Conservation (phyloP, 208 protist species). For the Trypanosoma brucei region DNA sequence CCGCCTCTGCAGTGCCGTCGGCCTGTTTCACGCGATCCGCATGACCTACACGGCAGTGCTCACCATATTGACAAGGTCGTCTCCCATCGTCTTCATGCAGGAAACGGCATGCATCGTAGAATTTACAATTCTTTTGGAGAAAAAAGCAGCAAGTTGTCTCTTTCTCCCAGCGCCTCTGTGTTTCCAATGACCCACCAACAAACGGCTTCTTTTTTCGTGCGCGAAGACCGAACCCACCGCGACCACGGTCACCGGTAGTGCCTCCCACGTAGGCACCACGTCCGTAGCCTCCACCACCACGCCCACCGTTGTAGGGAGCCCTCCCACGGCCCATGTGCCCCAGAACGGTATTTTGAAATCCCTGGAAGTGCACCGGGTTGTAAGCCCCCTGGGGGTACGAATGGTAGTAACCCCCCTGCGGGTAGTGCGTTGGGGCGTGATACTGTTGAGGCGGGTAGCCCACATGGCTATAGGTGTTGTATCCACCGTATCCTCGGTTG, state of each 20-base stretch:
- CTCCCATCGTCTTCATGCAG: constrained; percentile 60
- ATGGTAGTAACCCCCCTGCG: constrained; percentile 21
- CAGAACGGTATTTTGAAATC: constrained; percentile 16
- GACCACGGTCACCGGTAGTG: constrained; percentile 38
- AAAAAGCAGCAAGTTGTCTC: constrained; percentile 82
- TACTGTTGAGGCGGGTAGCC: constrained; percentile 23
- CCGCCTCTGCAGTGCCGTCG: constrained; percentile 14
- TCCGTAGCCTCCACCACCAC: constrained; percentile 23
- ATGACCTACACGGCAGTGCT: constrained; percentile 46
- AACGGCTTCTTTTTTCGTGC: constrained; percentile 62
- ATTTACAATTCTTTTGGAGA: constrained; percentile 77
- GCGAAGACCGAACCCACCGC: constrained; percentile 37
- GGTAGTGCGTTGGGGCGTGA: constrained; percentile 13
- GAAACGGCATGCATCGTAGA: constrained; percentile 73
- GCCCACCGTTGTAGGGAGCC: constrained; percentile 18
- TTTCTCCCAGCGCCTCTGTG: constrained; percentile 66
- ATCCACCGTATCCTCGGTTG: constrained; percentile 25
- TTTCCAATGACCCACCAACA: constrained; percentile 77
- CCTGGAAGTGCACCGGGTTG: constrained; percentile 19
- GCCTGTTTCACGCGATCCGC: constrained; percentile 19
- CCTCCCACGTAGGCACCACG: constrained; percentile 25
- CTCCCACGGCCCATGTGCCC: constrained; percentile 17
- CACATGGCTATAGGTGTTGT: constrained; percentile 28
- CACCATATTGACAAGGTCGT: constrained; percentile 64
- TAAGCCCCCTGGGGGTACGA: constrained; percentile 22